Evolutionary conservation across 208 protist species (phyloP), one percentile per base, ranked within the genome.

Genomic region (Angomonas ambiguus): DNA sequence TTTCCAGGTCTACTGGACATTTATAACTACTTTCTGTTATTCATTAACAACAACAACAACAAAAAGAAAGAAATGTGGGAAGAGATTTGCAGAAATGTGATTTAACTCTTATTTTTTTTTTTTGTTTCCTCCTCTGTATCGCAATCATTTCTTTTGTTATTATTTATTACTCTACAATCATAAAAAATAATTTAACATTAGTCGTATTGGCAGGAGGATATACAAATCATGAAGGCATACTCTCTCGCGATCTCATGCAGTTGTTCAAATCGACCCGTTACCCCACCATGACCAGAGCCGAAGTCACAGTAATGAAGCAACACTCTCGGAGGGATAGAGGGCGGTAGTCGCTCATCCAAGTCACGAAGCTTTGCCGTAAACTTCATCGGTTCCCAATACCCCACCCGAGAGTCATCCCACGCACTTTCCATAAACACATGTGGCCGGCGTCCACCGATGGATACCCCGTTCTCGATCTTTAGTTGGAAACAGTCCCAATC

Each of bases 301-400:
- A 88, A 80, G 16, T 84, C 65, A 55, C 82, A 92, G 61, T 76
- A 73, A 70, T 88, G 80, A 27, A 88, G 62, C 31, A 88, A 33
- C 20, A 72, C 35, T 27, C 25, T 48, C 5, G 35, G 35, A 41
- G 35, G 13, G 35, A 13, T 41, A n/a, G n/a, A n/a, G n/a, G n/a
- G n/a, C 18, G 18, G 0, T 20, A 28, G 24, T 13, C 2, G 3
- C 20, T 22, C 41, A 2, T 65, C 64, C 51, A 31, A 8, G 8
- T 69, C 74, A 0, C 83, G 80, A 28, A 90, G 60, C 4, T 60
- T 41, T 2, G 83, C 81, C 10, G 72, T 64, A 18, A 88, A 74
- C 53, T 79, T 83, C 35, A 87, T 42, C 20, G 83, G 72, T 55
- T 93, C 83, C 82, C 83, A 90, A 65, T 79, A 90, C 2, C 76